Base-by-base conservation (phyloP, 768 basidiomycete genomes). In the Tricholoma matsutake region DNA sequence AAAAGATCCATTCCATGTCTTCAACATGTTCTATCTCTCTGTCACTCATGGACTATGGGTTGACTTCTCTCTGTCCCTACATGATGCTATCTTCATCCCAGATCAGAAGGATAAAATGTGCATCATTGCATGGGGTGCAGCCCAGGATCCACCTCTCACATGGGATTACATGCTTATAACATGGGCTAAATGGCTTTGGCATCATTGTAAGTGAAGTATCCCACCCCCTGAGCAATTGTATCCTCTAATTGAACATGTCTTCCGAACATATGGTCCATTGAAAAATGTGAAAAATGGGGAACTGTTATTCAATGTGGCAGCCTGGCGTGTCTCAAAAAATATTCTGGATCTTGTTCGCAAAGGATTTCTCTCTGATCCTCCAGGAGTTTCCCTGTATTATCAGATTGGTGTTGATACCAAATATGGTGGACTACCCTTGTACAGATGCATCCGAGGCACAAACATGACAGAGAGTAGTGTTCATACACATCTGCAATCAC, bases 341-440 rank as follows among this genome's bases (percentile, higher is more conserved):
- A 41, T 41, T n/a, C 39, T 41, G 39, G 39, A 41, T 8, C 39
- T 41, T 41, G 70, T 77, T 25, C 20, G 57, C 1, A 35, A 58
- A 11, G 75, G 71, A 0, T 68, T 63, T 47, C 2, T 73, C 1
- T 76, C 74, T 10, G 76, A 77, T 63, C 72, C 74, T 0, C 69
- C 71, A n/a, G 69, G 67, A 25, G 60, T 73, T 51, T 22, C 61
- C 2, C 61, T 76, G 0, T 75, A 73, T 39, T 41, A 45, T 4
- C 6, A 56, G 0, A 4, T 66, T 4, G 66, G 67, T 1, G 10
- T 63, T 16, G 71, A 73, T 56, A 22, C 18, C 4, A 68, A 69
- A 29, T 56, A 57, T 41, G 39, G 39, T 29, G 67, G 64, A 11
- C 60, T 73, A 1, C 64, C 70, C 1, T 61, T 73, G 4, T 75